These are phyloP conservation scores for Lagerstroemia speciosa DNA, from an alignment of 345 rosid species.

Conservation along the genomic window DNA sequence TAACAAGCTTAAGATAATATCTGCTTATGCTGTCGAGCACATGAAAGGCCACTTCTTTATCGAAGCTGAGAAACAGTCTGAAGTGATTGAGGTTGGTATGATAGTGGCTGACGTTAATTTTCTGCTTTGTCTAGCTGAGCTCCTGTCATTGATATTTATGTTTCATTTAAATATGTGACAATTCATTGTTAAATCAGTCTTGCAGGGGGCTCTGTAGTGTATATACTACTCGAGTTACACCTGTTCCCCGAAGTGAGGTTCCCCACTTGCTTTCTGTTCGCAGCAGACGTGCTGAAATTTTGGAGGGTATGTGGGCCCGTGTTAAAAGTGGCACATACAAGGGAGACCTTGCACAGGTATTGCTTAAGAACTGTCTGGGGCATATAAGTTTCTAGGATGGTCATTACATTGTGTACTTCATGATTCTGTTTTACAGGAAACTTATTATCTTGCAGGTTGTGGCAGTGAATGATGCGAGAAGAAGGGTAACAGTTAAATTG, in stretches of 20 bases:
- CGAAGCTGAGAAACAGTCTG: conserved; percentile 68
- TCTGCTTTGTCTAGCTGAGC: neutral
- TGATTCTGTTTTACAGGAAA: conserved; percentile 6
- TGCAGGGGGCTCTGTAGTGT: conserved; percentile 61
- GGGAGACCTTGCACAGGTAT: conserved; percentile 90
- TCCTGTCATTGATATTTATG: neutral
- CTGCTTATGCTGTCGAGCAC: conserved; percentile 70
- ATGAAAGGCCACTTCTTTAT: conserved; percentile 67
- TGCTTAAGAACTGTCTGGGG: neutral
- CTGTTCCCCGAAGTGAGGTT: conserved; percentile 58
- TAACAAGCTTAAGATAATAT: conserved; percentile 47
- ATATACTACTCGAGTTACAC: conserved; percentile 48
- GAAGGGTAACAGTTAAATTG: conserved; percentile 70
- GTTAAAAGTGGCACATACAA: conserved; percentile 85
- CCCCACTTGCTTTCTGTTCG: conserved; percentile 50
- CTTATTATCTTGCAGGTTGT: conserved; percentile 53
- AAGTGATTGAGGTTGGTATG: conserved; percentile 60
- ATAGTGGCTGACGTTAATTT: neutral
- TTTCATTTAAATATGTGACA: neutral
- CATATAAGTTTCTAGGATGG: conserved; percentile 1
- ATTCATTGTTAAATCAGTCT: conserved; percentile 39
- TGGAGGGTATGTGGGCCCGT: conserved; percentile 79
- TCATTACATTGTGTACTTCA: neutral
- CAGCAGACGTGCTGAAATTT: conserved; percentile 34
- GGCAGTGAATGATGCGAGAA: conserved; percentile 51